These are phyloP conservation scores for Penicillium nordicum DNA, from an alignment of 2,329 filamentous ascomycete genomes.

Conservation along the genomic window DNA sequence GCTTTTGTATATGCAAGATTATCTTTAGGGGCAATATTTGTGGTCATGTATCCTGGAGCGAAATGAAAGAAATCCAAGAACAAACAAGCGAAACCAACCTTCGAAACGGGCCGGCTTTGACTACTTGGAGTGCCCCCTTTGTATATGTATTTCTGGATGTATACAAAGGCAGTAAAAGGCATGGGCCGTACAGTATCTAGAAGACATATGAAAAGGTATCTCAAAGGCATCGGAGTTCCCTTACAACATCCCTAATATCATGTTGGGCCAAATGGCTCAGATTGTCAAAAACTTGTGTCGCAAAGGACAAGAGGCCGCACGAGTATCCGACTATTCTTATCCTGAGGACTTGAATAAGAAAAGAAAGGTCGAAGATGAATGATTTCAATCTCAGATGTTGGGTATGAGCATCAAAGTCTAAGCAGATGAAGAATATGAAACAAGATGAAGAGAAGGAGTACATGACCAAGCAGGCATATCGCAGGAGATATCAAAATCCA, in stretches of 20 bases:
- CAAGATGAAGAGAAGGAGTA: not conserved
- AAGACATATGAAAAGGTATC: not conserved
- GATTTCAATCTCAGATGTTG: not conserved
- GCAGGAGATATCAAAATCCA: not conserved
- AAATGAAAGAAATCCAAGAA: not conserved
- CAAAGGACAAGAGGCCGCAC: no score
- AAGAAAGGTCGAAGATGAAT: not conserved
- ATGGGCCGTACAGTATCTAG: no score
- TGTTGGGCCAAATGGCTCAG: not conserved
- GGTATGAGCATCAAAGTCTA: not conserved
- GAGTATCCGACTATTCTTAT: not conserved
- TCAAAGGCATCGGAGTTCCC: not conserved
- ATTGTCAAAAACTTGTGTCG: no score
- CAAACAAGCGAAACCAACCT: not conserved
- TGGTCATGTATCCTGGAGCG: not conserved
- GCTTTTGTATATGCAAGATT: not conserved
- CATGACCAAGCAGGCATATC: slow-evolving; percentile 1
- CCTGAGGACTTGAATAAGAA: not conserved
- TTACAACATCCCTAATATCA: not conserved
- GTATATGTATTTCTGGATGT: not conserved
- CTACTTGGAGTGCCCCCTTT: not conserved
- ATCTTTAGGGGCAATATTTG: not conserved
- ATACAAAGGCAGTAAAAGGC: not conserved
- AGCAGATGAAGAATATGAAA: not conserved
- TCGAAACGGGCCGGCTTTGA: not conserved